Evolutionary conservation across 1,139 yeast species (phyloP), one percentile per base, ranked within the genome.

Genomic region (Pichia sp.): DNA sequence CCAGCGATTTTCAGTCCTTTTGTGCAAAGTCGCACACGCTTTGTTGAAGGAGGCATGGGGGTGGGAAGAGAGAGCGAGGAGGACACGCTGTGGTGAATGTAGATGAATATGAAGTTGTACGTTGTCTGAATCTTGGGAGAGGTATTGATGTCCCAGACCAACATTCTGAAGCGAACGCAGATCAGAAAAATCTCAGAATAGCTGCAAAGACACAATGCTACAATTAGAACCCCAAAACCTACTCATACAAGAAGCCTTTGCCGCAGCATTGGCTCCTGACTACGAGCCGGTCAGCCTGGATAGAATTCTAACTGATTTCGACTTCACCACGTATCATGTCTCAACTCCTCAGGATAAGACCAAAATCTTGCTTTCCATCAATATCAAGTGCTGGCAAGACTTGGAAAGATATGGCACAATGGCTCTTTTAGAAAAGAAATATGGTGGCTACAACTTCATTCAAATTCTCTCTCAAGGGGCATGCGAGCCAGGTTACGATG

Each of bases 261-360:
- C 70, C 18, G 75, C 70, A 53, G 76, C 76, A 3, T 59, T 72
- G 25, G 64, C 66, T 4, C 64, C 66, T 7, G 66, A 63, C 34
- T 64, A 63, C 41, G 69, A 62, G 18, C 82, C 85, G 3, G 74
- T 82, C 56, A 75, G 86, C n/a, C 77, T 93, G 62, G 97, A 93
- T 70, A 82, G 97, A 68, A 82, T 93, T 59, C 82, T 93, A 58
- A 85, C 96, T 37, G 99, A 93, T 72, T 93, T 93, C 65, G 99
- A 93, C 70, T 90, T 90, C 72, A 95, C 96, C 53, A 87, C 95
- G 30, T 90, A 87, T 71, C 98, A 91, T 70, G 75, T 95, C 58
- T 85, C 96, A 47, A 91, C 96, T 42, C 83, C 91, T 13, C 89
- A 80, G 65, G 76, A 74, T 63, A 87, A 81, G 74, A 71, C 82